A percentile compares a stretch with the other conserved stretches of the same genome.
Evolutionary conservation across 345 rosid species (phyloP).

Genomic region (Eucalyptus grandis): DNA sequence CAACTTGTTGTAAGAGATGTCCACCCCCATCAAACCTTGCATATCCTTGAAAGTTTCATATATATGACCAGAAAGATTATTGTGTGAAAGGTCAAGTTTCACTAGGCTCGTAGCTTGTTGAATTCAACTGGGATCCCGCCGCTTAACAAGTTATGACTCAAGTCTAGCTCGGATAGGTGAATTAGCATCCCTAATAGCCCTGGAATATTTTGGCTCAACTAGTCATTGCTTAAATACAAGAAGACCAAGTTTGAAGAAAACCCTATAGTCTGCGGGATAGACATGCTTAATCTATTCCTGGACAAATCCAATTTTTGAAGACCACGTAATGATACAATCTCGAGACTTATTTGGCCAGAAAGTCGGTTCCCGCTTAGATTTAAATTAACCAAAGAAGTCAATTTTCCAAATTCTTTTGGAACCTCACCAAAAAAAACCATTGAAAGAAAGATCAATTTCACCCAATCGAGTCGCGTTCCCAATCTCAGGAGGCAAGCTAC

Average conservation of each 20-base stretch:
- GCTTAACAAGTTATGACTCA: too few species aligned
- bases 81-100: too few species aligned
- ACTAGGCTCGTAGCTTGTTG: too few species aligned
- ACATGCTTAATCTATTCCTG: background rate
- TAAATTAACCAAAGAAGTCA: background rate
- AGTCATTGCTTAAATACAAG: constrained; percentile 21
- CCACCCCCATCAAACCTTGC: too few species aligned
- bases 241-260: background rate
- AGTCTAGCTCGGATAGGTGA: too few species aligned
- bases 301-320: constrained; percentile 12
- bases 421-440: background rate
- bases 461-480: constrained; percentile 1
- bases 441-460: background rate
- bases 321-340: background rate
- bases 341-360: background rate
- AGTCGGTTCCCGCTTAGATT: background rate
- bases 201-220: constrained; percentile 10
- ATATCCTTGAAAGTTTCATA: too few species aligned
- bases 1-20: too few species aligned
- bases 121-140: too few species aligned
- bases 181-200: background rate
- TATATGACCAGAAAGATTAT: too few species aligned
- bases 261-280: background rate
- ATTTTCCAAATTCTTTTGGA: background rate
- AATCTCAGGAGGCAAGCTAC: constrained; percentile 12